Base-by-base conservation (phyloP, 2,329 filamentous ascomycete genomes). In the Pseudocercospora cruenta region DNA sequence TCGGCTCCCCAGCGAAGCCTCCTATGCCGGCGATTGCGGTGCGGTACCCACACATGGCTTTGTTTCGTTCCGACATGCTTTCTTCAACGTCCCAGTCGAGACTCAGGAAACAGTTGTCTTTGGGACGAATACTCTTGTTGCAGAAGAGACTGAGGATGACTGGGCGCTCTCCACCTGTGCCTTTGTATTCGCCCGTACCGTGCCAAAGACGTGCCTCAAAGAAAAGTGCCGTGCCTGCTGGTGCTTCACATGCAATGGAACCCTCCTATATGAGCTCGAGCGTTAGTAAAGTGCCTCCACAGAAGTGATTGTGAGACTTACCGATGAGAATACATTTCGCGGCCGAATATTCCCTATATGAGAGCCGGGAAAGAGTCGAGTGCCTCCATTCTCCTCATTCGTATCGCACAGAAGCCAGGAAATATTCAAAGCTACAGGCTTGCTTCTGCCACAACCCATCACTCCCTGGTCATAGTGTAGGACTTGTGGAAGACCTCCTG, bases 71-170 rank as follows among this genome's bases (percentile, higher is more conserved):
- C 14, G 51, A 54, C 14, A 54, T 16, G 8, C 10, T 5, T 6
- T 54, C 51, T 54, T 54, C 51, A 14, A 31, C 26, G 14, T 54
- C 51, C 16, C 14, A 54, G 51, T 54, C 51, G 14, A 54, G 26
- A 54, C 51, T 54, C 5, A 54, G 26, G 22, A 54, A 22, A 54
- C 51, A 24, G 51, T 54, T 54, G 16, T 54, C 51, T 14, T 54
- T 54, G 14, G 51, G 51, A n/a, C 51, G 51, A 31, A 54, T 54
- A 22, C 51, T 22, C 26, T 54, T 54, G 51, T 54, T 54, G 51
- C 51, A 54, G 51, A 54, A 54, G 21, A 54, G 51, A 54, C 51
- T 54, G 7, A 54, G 51, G 4, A 54, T 54, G 21, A 54, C 51
- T 16, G 51, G 51, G 6, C 51, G 51, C n/a, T 54, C 51, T 6